These are phyloP conservation scores for Astrothelium macrocarpum DNA, from an alignment of 495 filamentous ascomycete genomes.

Conservation along the genomic window DNA sequence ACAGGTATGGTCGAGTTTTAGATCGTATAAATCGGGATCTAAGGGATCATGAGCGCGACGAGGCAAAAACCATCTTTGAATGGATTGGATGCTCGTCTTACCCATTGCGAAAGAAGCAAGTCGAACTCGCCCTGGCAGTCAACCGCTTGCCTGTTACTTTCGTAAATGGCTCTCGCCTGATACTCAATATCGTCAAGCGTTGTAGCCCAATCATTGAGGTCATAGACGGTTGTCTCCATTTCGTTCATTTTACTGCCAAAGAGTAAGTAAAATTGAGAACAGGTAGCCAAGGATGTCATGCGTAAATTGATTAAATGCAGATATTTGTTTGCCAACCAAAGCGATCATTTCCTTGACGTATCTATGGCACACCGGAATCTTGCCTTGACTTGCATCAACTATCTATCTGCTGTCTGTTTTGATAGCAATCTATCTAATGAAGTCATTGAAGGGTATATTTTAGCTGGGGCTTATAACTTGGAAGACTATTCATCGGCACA, in stretches of 20 bases:
- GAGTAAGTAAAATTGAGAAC: slow-evolving; percentile 2
- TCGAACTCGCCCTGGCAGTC: neutral
- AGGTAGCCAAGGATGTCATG: neutral
- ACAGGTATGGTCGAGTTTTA: neutral
- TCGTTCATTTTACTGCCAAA: slow-evolving; percentile 10
- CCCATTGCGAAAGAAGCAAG: neutral
- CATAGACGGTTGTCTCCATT: neutral
- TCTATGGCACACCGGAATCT: neutral
- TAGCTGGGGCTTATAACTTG: neutral
- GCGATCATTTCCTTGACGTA: neutral
- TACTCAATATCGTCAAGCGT: neutral
- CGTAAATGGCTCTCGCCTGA: no score
- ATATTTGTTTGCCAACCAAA: neutral
- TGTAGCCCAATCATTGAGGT: slow-evolving; percentile 8
- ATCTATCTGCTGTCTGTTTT: neutral
- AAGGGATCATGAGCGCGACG: neutral
- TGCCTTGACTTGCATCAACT: neutral
- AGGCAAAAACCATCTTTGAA: neutral
- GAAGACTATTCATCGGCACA: neutral
- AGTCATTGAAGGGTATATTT: neutral
- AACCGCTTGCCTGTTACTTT: neutral
- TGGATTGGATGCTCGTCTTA: slow-evolving; percentile 9
- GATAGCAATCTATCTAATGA: neutral
- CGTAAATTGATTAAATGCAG: neutral
- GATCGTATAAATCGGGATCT: neutral